Evolutionary conservation across 176 grass and related monocot genomes (phyloP), one percentile per base, ranked within the genome.

Genomic region (Carex littledalei): DNA sequence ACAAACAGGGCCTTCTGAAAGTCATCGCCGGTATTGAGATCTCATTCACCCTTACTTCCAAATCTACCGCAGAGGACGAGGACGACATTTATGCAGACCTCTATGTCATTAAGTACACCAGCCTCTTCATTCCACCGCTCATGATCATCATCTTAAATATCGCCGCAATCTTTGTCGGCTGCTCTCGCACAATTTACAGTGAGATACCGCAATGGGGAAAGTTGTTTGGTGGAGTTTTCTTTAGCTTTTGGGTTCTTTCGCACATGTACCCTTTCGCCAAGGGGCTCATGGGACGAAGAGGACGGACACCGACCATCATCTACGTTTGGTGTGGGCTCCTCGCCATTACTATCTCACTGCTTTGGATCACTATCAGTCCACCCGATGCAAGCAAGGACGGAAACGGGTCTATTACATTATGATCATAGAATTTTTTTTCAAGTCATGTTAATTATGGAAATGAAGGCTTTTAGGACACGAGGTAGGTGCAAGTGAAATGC

Each of bases 11-110:
- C 11, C 87, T 88, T 37, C 72, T 88, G 34, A 88, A 88, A 78
- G 87, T 88, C 6, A 0, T 88, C 12, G 87, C 87, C 17, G 87
- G 87, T 1, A 88, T 88, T 41, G 87, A 88, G 81, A 88, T 88
- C 60, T 88, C 87, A 16, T 88, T 88, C 81, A 88, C 87, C 1
- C 81, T 88, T 41, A 88, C 87, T 6, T 84, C 87, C 45, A 88
- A 88, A 58, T 84, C 87, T 6, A 21, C 82, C 2, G 24, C 57
- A 22, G 87, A 88, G 15, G 87, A 88, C 12, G 82, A 85, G 70
- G 81, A 84, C 3, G 87, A 88, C 31, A 84, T 84, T 45, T 88
- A 84, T 17, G 81, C 81, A 8, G 87, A 88, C 29, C 87, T 88
- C 47, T 84, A 88, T 7, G 18, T 80, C 22, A 84, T 88, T 45